Percentiles rank a stretch among this genome's conserved stretches.
Evolutionary conservation across 2,329 filamentous ascomycete genomes (phyloP).

Genomic region (Domatiomyces catenatus): DNA sequence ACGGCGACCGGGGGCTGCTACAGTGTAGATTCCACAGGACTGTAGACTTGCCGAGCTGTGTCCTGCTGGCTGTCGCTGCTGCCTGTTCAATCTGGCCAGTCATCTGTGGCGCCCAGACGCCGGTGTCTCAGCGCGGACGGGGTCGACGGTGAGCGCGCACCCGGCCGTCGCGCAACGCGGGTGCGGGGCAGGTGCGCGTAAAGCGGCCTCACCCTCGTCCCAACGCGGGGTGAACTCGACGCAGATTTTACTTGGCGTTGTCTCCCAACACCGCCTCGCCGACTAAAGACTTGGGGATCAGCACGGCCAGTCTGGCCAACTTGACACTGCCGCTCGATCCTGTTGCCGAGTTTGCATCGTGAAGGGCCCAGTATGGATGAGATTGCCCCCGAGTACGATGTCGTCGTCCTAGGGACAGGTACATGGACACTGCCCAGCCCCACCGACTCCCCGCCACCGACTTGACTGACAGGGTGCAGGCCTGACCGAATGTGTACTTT

Average conservation of each 20-base stretch:
- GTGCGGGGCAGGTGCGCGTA: no score
- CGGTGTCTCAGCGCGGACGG: no score
- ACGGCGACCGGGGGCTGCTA: no score
- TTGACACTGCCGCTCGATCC: neutral
- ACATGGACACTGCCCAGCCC: constrained; percentile 25
- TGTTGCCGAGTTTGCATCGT: neutral
- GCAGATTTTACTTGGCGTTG: neutral
- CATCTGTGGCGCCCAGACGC: no score
- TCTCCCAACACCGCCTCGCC: neutral
- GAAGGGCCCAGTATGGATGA: constrained; percentile 61
- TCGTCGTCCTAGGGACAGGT: constrained; percentile 97
- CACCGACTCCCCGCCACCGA: constrained; percentile 19
- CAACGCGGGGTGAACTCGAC: no score
- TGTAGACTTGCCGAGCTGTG: no score
- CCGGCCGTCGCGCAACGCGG: no score
- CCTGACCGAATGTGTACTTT: constrained; percentile 96
- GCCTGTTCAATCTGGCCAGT: no score
- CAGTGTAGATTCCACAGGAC: no score
- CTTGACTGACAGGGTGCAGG: constrained; percentile 39
- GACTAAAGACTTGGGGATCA: neutral
- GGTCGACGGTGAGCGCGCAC: no score
- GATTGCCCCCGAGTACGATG: constrained; percentile 96
- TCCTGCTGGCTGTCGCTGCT: no score
- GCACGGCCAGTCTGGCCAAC: neutral
- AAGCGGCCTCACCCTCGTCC: no score